phyloP scores from a whole-genome alignment of 495 filamentous ascomycete species.

The Jackrogersella multiformis region DNA sequence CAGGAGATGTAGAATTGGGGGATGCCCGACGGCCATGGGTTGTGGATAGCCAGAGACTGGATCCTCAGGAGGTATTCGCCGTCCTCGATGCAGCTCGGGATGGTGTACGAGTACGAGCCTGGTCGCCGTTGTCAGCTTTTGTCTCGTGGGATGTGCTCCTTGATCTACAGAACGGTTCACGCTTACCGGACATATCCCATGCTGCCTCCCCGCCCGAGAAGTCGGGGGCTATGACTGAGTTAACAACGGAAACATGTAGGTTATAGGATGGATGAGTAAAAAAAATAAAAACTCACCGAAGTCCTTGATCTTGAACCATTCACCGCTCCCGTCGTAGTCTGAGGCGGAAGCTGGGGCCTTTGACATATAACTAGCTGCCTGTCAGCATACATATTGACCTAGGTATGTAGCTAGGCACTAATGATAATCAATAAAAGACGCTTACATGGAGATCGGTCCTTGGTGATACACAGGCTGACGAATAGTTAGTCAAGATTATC shows the following conservation, averaged over 20 bases:
- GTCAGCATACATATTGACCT: neutral
- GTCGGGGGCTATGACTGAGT: slow-evolving; percentile 36
- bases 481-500: slow-evolving; percentile 29
- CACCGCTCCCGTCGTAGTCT: slow-evolving; percentile 51
- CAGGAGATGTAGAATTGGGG: slow-evolving; percentile 47
- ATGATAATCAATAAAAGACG: neutral
- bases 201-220: slow-evolving; percentile 43
- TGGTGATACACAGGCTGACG: slow-evolving; percentile 59
- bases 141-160: neutral
- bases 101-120: slow-evolving; percentile 55
- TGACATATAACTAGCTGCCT: slow-evolving; percentile 50
- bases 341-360: slow-evolving; percentile 53
- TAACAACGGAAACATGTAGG: neutral
- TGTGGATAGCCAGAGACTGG: slow-evolving; percentile 64
- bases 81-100: slow-evolving; percentile 56
- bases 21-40: slow-evolving; percentile 51
- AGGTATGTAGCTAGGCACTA: too few relatives aligned
- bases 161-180: neutral
- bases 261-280: neutral
- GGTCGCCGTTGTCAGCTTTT: neutral
- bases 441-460: slow-evolving; percentile 57
- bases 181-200: slow-evolving; percentile 39
- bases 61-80: slow-evolving; percentile 66
- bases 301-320: slow-evolving; percentile 57
- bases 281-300: slow-evolving; percentile 38